A percentile compares a stretch with the other conserved stretches of the same genome.
phyloP scores from a whole-genome alignment of 805 yeast genomes.

The Yamadazyma endophytica region DNA sequence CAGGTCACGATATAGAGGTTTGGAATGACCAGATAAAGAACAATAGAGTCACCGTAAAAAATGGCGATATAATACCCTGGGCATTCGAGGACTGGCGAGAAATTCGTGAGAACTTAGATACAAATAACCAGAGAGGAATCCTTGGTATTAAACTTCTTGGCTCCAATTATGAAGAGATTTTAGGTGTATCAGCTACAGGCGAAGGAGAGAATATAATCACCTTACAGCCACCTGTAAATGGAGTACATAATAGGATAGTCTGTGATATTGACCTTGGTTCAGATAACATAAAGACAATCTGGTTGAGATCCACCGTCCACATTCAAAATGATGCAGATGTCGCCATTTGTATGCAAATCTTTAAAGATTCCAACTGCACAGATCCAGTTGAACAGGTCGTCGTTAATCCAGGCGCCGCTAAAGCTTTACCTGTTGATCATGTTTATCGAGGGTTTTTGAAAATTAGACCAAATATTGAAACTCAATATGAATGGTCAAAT shows the following conservation, averaged over 20 bases:
- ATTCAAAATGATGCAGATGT: slow-evolving; percentile 61
- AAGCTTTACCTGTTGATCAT: slow-evolving; percentile 70
- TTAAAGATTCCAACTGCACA: slow-evolving; percentile 27
- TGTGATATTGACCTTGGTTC: slow-evolving; percentile 67
- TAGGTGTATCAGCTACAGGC: slow-evolving; percentile 61
- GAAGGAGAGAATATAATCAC: slow-evolving; percentile 81
- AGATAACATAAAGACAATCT: slow-evolving; percentile 75
- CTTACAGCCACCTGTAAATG: slow-evolving; percentile 56
- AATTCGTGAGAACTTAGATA: slow-evolving; percentile 73
- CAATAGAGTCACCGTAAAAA: slow-evolving; percentile 31
- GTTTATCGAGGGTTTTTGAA: slow-evolving; percentile 57
- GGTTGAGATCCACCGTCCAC: slow-evolving; percentile 71
- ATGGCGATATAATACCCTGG: slow-evolving; percentile 66
- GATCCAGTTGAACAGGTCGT: slow-evolving; percentile 9
- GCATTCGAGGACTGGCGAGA: slow-evolving; percentile 92
- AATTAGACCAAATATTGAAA: slow-evolving; percentile 58
- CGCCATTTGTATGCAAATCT: slow-evolving; percentile 46
- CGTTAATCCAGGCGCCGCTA: slow-evolving; percentile 52
- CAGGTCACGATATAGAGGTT: slow-evolving; percentile 76
- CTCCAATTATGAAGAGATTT: slow-evolving; percentile 51
- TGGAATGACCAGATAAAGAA: slow-evolving; percentile 61
- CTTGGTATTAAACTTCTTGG: slow-evolving; percentile 61
- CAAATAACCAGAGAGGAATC: slow-evolving; percentile 56
- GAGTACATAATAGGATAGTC: slow-evolving; percentile 68
- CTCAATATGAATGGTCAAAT: slow-evolving; percentile 62